A percentile compares a stretch with the other conserved stretches of the same genome.
Evolutionary conservation across 1,284 basidiomycete species (phyloP).

Genomic region (Ustilago esculenta): DNA sequence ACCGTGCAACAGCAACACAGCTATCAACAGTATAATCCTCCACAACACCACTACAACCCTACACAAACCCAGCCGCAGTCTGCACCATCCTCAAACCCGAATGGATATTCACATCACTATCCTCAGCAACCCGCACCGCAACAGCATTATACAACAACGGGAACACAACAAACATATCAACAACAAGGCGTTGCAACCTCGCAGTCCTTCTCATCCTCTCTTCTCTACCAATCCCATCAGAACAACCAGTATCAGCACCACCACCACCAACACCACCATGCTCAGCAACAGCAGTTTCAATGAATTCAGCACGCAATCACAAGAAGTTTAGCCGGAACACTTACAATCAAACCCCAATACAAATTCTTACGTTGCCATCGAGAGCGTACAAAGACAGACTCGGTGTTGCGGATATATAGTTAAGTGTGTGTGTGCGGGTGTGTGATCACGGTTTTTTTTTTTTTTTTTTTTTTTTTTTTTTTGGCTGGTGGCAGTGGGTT

Average conservation of each 20-base stretch:
- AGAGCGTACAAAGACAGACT: too few relatives aligned
- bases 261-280: conserved; percentile 20
- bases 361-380: too few relatives aligned
- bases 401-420: too few relatives aligned
- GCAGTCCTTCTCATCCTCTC: conserved; percentile 8
- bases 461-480: too few relatives aligned
- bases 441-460: too few relatives aligned
- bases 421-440: conserved; percentile 1
- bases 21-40: conserved; percentile 3
- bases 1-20: background rate
- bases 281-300: too few relatives aligned
- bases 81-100: background rate
- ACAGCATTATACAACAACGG: background rate
- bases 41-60: background rate
- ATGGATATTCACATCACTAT: conserved; percentile 5
- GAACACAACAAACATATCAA: background rate
- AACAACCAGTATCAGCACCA: conserved; percentile 11
- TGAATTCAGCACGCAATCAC: too few relatives aligned
- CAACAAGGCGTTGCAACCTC: background rate
- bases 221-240: conserved; percentile 22
- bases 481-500: too few relatives aligned
- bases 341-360: too few relatives aligned
- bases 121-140: conserved; percentile 9
- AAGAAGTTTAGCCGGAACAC: too few relatives aligned
- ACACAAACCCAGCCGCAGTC: too few relatives aligned